These are phyloP conservation scores for Monosporascus sp. DNA, from an alignment of 2,329 filamentous ascomycete species.

Conservation along the genomic window DNA sequence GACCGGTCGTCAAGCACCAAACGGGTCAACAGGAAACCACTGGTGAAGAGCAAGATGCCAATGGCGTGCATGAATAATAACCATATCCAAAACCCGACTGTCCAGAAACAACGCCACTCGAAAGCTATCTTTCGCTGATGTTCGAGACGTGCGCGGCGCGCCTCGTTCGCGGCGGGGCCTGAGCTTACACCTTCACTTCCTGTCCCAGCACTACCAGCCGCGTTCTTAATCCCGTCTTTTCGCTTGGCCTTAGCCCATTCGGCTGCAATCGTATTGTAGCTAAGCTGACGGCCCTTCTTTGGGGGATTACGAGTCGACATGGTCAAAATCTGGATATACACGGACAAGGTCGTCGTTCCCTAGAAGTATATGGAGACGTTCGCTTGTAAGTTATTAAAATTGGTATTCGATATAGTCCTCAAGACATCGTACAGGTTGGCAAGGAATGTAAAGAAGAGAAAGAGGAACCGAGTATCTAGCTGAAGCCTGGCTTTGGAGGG, in stretches of 20 bases:
- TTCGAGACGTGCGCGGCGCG: constrained; percentile 42
- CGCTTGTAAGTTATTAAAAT: background rate
- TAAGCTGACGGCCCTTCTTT: constrained; percentile 26
- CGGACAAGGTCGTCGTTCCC: constrained; percentile 29
- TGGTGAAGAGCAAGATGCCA: constrained; percentile 88
- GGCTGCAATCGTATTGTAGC: constrained; percentile 48
- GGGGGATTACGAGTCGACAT: constrained; percentile 24
- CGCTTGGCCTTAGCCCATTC: constrained; percentile 50
- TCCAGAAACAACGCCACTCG: constrained; percentile 51
- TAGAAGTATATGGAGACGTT: constrained; percentile 25
- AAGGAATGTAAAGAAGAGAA: background rate
- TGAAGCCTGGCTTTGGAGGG: background rate
- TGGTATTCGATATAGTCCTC: background rate
- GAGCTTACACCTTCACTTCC: constrained; percentile 21
- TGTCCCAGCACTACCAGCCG: constrained; percentile 12
- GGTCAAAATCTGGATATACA: constrained; percentile 12
- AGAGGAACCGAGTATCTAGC: background rate
- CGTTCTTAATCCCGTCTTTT: constrained; percentile 39
- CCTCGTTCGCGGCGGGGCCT: constrained; percentile 34
- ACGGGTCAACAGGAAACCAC: constrained; percentile 87
- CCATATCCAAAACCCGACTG: constrained; percentile 63
- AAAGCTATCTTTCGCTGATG: constrained; percentile 41
- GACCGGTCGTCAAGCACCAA: constrained; percentile 74
- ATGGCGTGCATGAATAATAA: constrained; percentile 68
- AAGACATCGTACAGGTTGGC: background rate